Evolutionary conservation across 257 asterid species (phyloP), one percentile per base, ranked within the genome.

Genomic region (Solanum bulbocastanum): DNA sequence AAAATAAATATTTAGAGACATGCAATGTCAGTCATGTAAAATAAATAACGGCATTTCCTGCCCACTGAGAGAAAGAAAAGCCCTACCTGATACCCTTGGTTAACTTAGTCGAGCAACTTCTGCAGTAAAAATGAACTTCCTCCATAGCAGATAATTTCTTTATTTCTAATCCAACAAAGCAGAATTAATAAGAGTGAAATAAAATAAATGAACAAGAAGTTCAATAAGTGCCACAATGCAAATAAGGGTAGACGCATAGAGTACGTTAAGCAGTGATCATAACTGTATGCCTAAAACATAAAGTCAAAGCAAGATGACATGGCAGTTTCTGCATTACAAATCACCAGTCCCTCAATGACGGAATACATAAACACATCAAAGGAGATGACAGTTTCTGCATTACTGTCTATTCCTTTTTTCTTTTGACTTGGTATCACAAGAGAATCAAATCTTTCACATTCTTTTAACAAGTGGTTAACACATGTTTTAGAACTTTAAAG

Each of bases 101-200:
- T 92, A 96, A 89, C 91, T 95, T 92, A 87, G 89, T 83, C 11
- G 96, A 94, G 93, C 98, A 97, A 90, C 88, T 92, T 88, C 94
- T 90, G 95, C 99, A 97, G 98, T 94, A 96, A 91, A 96, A 93
- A 88, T 91, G 90, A 84, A 94, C 96, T 91, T 93, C 98, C 91
- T 93, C 90, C 93, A 88, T 87, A 73, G 94, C 87, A 66, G 97
- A 95, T 84, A 97, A 88, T 82, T 89, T 91, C 93, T 92, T 92
- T 66, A 94, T 25, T 91, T 97, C 99, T 97, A 89, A 87, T 88
- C 87, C 84, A 73, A 87, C 88, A 65, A 56, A 87, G n/a, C 84
- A 86, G 6, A 84, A 85, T 79, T 52, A 87, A 52, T n/a, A 39
- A 40, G 27, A 87, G 85, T 52, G 71, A 33, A 33, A 22, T 35